phyloP scores from a whole-genome alignment of 2,329 filamentous ascomycete genomes.

The Venturia carpophila region DNA sequence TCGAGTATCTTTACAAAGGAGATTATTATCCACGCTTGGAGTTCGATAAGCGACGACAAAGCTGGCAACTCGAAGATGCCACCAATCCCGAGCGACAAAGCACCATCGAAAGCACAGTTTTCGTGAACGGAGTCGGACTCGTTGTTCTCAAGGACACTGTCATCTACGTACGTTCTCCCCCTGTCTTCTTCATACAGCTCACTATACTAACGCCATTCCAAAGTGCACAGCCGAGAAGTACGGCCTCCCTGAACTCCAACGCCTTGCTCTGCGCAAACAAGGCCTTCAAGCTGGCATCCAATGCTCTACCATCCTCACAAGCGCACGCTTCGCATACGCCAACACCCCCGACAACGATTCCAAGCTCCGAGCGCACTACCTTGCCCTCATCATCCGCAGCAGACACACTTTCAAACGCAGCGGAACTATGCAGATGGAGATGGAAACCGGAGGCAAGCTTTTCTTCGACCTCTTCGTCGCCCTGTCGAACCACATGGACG shows the following conservation, averaged over 20 bases:
- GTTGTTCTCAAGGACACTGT: slow-evolving; percentile 80
- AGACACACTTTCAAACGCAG: slow-evolving; percentile 85
- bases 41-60: slow-evolving; percentile 72
- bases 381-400: slow-evolving; percentile 84
- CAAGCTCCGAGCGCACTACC: slow-evolving; percentile 83
- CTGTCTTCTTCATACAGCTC: slow-evolving; percentile 11
- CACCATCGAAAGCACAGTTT: slow-evolving; percentile 38
- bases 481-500: slow-evolving; percentile 75
- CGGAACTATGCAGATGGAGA: slow-evolving; percentile 92
- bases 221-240: slow-evolving; percentile 76
- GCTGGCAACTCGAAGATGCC: slow-evolving; percentile 70
- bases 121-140: slow-evolving; percentile 55
- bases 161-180: slow-evolving; percentile 55
- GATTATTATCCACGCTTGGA: slow-evolving; percentile 81
- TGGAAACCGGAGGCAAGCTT: slow-evolving; percentile 77
- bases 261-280: slow-evolving; percentile 78
- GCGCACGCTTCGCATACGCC: slow-evolving; percentile 81
- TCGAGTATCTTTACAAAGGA: slow-evolving; percentile 90
- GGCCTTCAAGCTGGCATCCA: slow-evolving; percentile 78
- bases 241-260: slow-evolving; percentile 74
- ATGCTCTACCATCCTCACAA: slow-evolving; percentile 75
- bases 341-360: slow-evolving; percentile 85
- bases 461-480: slow-evolving; percentile 95
- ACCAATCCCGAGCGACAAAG: slow-evolving; percentile 40
- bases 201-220: slow-evolving; percentile 20